Percentiles rank a stretch among this genome's conserved stretches.
Conservation (phyloP, 331 rosid species). For the Acacia concinna region DNA sequence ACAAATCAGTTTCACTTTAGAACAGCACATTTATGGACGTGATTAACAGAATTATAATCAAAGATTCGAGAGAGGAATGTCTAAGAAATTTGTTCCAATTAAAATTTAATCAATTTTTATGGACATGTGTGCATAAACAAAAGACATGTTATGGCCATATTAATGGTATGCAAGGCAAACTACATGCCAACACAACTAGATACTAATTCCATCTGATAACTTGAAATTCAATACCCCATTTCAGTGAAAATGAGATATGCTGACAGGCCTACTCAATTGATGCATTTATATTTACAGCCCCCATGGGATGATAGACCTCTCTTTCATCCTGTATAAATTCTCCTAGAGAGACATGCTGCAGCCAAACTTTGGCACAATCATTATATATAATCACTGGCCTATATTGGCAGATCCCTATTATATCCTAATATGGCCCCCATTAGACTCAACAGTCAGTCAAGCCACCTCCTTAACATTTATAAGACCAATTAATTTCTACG, state of each 20-base stretch:
- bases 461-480: not conserved
- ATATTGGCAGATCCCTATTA: not conserved
- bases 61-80: not conserved
- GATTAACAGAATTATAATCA: not conserved
- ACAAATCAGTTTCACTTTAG: conserved; percentile 13
- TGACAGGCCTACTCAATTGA: conserved; percentile 11
- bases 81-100: not conserved
- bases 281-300: not conserved
- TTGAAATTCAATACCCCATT: conserved; percentile 3
- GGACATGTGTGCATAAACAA: not conserved
- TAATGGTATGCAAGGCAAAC: conserved; percentile 1
- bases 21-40: conserved; percentile 5
- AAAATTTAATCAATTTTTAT: not conserved
- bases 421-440: not conserved
- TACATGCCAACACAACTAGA: conserved; percentile 3
- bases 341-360: not conserved
- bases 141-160: not conserved
- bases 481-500: not conserved
- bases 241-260: conserved; percentile 6
- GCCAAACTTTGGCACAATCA: not conserved
- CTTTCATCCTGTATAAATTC: not conserved
- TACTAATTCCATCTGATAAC: not conserved
- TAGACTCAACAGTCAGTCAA: conserved; percentile 5
- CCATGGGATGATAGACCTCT: not conserved
- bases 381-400: not conserved